Base-by-base conservation (phyloP, 257 asterid genomes). In the Capsicum baccatum region DNA sequence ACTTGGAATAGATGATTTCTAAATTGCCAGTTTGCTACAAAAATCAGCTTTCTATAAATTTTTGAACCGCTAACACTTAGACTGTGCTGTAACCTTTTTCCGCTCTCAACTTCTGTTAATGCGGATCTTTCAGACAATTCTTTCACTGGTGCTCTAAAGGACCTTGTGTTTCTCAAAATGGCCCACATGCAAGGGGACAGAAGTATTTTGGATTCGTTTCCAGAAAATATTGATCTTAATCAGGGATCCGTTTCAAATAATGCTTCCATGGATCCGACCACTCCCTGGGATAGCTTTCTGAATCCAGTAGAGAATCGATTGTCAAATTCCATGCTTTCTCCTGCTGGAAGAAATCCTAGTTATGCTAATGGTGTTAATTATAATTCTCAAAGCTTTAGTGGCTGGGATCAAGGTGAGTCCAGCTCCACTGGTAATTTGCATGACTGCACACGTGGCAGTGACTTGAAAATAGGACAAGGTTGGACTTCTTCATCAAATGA, bases 321-420 rank as follows among this genome's bases (percentile, higher is more conserved):
- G 71, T 87, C 96, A 35, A 88, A 83, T 82, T 90, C 90, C 85
- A 86, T 88, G 88, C 89, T 85, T 80, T 89, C 90, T 58, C 68
- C 91, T 55, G 58, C 85, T 26, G 94, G 89, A 84, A 85, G 86
- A 42, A 88, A 79, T 86, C 83, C 55, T 80, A 86, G 71, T 74
- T 66, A 80, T 89, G 83, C 21, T 47, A 73, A 48, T 73, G 44
- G 80, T 19, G 60, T 73, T 48, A 19, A 73, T 52, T 73, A 12
- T 13, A 6, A 73, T 88, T 73, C 82, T 64, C 92, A 57, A 84
- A 88, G 87, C 47, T 87, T 88, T 16, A 84, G 87, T 85, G 91
- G 92, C 68, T 92, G 97, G 97, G 92, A 90, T 89, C 90, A 71
- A 39, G 99, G 98, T 62, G 98, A 93, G 87, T 94, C 98, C 66